Base-by-base conservation (phyloP, 768 basidiomycete species). In the Sporobolomyces phaffii region DNA sequence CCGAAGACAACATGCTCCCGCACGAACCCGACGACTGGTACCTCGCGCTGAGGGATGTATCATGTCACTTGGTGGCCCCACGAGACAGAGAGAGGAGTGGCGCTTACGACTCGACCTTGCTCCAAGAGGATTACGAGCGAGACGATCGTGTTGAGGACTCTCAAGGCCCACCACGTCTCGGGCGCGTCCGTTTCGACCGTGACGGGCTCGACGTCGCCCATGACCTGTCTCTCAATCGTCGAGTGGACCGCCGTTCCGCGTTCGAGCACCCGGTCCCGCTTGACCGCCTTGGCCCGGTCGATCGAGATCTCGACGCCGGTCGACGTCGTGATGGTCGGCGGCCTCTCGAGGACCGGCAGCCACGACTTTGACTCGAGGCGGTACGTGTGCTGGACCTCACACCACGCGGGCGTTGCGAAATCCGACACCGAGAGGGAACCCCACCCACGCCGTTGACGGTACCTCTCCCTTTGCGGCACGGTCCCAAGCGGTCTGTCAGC, bases 171-270 rank as follows among this genome's bases (percentile, higher is more conserved):
- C 20, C 75, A 74, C 60, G 92, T 89, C 77, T 91, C 91, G 3
- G 80, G 73, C 0, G 82, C 84, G 0, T 76, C 77, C 17, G 83
- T 75, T 1, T 77, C 76, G 3, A 93, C 84, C 22, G 77, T 28
- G 31, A 87, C 64, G 68, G 84, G 82, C 59, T 84, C 82, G 0
- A 85, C 81, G 53, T 80, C 81, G 34, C 69, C 69, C 69, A 70
- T 70, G 20, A 91, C 78, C 76, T 91, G 87, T 22, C 82, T 81
- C 76, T 94, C 90, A 26, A 94, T 80, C 53, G 82, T 80, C 70
- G 86, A 86, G 77, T 94, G 91, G 5, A 93, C 83, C 28, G 81
- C 83, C 86, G 89, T 60, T 65, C 89, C 85, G 64, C 87, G 87
- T 65, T 77, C 75, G 20, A 77, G 76, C 0, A 87, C 86, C 78